Evolutionary conservation across 1,284 basidiomycete genomes (phyloP), one percentile per base, ranked within the genome.

Genomic region (Rhodotorula sp.): DNA sequence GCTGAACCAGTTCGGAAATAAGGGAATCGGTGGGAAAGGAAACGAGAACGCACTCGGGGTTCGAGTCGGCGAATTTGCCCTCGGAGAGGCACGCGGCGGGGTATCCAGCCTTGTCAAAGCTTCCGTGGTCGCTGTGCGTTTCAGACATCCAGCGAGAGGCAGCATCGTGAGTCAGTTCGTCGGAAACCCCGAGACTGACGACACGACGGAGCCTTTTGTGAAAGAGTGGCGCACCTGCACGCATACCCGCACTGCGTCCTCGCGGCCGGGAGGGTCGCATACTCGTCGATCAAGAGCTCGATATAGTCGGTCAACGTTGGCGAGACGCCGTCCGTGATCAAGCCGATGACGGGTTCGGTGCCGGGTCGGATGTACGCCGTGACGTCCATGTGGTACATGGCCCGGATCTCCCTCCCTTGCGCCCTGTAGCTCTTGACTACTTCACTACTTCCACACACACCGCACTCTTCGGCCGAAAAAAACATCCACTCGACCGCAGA

Each of bases 291-390:
- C 46, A 85, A 72, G 3, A 77, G 81, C 83, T 88, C 90, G 82
- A 97, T 90, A 82, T 91, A 91, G 54, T 87, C 82, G 12, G 93
- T 96, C 75, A 85, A 76, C 86, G 81, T 83, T 14, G 86, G 81
- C 79, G 93, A 88, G 58, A 91, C 90, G 80, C 85, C 96, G 83
- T 99, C 96, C 65, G 87, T 88, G 77, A 97, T 92, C 69, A 98
- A 86, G 47, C 95, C 96, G 73, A 97, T 90, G 82, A 89, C 88
- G 83, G 96, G 93, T 71, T 84, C 83, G 31, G 92, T 92, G 58
- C 92, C 93, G 75, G 84, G 82, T 87, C 95, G 95, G 77, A 98
- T 91, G 89, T 92, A 99, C 69, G 95, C 96, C 58, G 92, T 81
- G 91, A 96, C 49, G 65, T 69, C 81, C 69, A 64, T 67, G 65